phyloP scores from a whole-genome alignment of 257 asterid species.

The Rehmannia glutinosa region DNA sequence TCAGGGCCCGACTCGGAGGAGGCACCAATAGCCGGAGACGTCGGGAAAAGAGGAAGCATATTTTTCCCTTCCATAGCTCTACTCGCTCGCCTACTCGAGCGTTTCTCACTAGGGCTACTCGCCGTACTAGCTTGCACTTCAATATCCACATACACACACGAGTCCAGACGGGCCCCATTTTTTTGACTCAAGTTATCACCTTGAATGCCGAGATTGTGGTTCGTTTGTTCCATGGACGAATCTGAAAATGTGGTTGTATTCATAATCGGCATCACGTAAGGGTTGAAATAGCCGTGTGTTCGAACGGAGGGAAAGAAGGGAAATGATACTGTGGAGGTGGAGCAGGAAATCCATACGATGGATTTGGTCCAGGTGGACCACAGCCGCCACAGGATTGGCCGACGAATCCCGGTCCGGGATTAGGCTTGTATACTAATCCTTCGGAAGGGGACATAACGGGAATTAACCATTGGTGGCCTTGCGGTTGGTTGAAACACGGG shows the following conservation, averaged over 20 bases:
- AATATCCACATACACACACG: constrained; percentile 30
- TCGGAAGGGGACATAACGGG: constrained; percentile 94
- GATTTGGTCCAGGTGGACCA: constrained; percentile 35
- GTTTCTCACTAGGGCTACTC: constrained; percentile 48
- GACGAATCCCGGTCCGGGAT: constrained; percentile 47
- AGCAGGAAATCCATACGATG: constrained; percentile 34
- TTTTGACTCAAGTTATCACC: constrained; percentile 30
- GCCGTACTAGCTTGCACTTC: constrained; percentile 63
- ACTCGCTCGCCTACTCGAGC: constrained; percentile 7
- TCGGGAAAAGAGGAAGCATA: constrained; percentile 53
- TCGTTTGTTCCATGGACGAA: constrained; percentile 33
- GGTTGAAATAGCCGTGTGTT: constrained; percentile 48
- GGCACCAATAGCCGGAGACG: constrained; percentile 24
- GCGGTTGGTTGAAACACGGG: constrained; percentile 47
- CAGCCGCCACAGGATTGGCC: constrained; percentile 33
- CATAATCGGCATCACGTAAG: constrained; percentile 49
- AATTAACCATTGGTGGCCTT: constrained; percentile 77
- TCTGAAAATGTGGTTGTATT: constrained; percentile 35
- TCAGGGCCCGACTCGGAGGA: too few species aligned
- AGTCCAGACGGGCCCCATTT: constrained; percentile 16
- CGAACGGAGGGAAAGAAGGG: constrained; percentile 29
- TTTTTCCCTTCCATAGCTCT: constrained; percentile 26
- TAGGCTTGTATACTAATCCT: constrained; percentile 87
- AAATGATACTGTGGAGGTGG: constrained; percentile 39
- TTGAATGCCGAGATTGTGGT: constrained; percentile 20